Conservation (phyloP, 148 eudicot species). For the Camellia sinensis region DNA sequence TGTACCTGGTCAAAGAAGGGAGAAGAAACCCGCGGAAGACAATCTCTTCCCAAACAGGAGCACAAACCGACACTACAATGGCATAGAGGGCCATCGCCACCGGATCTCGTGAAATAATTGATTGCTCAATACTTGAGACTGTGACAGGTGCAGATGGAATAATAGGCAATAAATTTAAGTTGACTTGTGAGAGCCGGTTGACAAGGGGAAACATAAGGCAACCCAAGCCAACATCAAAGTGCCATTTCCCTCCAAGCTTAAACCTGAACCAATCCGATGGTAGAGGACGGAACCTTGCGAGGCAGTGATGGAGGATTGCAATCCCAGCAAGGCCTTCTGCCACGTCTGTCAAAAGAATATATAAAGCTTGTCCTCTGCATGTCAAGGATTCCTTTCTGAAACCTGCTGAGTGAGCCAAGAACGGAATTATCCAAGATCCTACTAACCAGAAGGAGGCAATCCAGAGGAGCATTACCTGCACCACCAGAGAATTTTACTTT, state of each 20-base stretch:
- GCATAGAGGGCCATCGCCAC: constrained; percentile 60
- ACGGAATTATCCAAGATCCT: constrained; percentile 72
- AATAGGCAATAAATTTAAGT: constrained; percentile 53
- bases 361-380: constrained; percentile 67
- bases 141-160: constrained; percentile 60
- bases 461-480: constrained; percentile 67
- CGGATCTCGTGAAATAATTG: constrained; percentile 61
- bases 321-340: constrained; percentile 67
- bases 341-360: constrained; percentile 62
- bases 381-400: constrained; percentile 63
- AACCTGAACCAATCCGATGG: constrained; percentile 65
- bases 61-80: constrained; percentile 63
- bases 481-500: neutral
- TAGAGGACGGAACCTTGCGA: constrained; percentile 59
- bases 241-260: constrained; percentile 61
- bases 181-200: constrained; percentile 64
- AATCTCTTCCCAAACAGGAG: constrained; percentile 79
- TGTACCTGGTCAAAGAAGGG: constrained; percentile 71
- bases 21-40: constrained; percentile 70
- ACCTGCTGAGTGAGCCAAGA: constrained; percentile 60
- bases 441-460: constrained; percentile 64
- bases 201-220: constrained; percentile 76
- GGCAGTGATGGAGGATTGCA: constrained; percentile 60
- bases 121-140: constrained; percentile 72
- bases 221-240: constrained; percentile 58